Evolutionary conservation across 441 rosid species (phyloP).

Genomic region (Corymbia calophylla): DNA sequence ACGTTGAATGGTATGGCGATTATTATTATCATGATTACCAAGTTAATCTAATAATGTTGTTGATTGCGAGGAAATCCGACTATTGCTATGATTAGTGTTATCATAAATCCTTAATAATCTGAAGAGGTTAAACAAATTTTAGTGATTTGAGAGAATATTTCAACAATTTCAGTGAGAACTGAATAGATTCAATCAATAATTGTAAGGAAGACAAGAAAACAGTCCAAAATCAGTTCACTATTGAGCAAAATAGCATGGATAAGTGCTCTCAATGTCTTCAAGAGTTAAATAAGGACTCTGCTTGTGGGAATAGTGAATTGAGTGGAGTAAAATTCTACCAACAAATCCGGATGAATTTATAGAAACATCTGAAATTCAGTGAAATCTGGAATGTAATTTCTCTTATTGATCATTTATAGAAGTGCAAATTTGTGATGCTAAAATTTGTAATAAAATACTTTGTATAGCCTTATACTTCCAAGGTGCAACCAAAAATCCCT

Average conservation of each 20-base stretch:
- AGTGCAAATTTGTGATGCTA: rapidly evolving
- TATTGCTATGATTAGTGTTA: rapidly evolving
- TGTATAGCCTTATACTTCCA: not conserved
- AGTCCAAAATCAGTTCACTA: rapidly evolving
- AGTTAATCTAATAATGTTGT: too few relatives aligned
- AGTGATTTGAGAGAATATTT: too few relatives aligned
- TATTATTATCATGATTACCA: too few relatives aligned
- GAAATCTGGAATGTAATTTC: rapidly evolving
- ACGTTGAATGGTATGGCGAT: rapidly evolving
- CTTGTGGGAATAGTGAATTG: too few relatives aligned
- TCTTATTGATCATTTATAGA: too few relatives aligned
- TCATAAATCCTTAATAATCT: not conserved
- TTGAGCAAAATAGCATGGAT: rapidly evolving
- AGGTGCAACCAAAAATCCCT: not conserved
- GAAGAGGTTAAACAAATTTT: too few relatives aligned
- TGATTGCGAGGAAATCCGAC: rapidly evolving
- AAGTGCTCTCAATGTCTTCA: not conserved
- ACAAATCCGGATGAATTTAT: too few relatives aligned
- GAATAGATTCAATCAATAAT: not conserved
- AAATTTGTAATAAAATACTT: not conserved
- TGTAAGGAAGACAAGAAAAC: too few relatives aligned
- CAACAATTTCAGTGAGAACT: not conserved
- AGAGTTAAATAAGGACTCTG: too few relatives aligned
- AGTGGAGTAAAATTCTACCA: too few relatives aligned
- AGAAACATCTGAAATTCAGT: too few relatives aligned